Base-by-base conservation (phyloP, 768 basidiomycete genomes). In the Clavaria fumosa region DNA sequence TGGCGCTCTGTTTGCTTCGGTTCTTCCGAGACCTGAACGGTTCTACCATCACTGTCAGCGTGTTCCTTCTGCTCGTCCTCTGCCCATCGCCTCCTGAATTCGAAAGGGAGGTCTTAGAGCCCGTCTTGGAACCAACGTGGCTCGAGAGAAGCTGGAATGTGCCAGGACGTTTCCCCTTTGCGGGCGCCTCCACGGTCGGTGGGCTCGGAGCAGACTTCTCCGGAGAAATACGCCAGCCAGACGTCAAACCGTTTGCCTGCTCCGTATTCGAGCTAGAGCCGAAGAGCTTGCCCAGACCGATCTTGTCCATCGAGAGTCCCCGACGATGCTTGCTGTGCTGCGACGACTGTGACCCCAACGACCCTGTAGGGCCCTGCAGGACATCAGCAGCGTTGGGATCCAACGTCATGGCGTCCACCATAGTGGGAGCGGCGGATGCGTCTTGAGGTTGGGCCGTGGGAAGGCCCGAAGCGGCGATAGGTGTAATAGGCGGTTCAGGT, bases 11-110 rank as follows among this genome's bases (percentile, higher is more conserved):
- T n/a, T n/a, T n/a, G n/a, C n/a, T n/a, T 47, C 59, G 65, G 20
- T 38, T 33, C 19, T 43, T 45, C 45, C 56, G 58, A 18, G 60
- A 64, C 51, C 71, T 68, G 45, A 89, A 60, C 5, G 82, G 80
- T 50, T 84, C 81, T 2, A 84, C 80, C 73, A 89, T 84, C 27
- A 90, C 72, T 0, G 79, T 86, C 44, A 95, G 64, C 0, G 89
- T 91, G 56, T 83, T 89, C 47, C 86, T 60, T 50, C 78, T 64
- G 43, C 59, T 65, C 56, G 75, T 75, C 63, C 73, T 85, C 26
- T 53, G 54, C 35, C 59, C 53, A 30, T 58, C 59, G 15, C 42
- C 43, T 28, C 26, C 35, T 15, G 55, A 49, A 37, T 53, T 56
- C 38, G 56, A 34, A 38, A 57, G 31, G 15, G 55, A 52, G 10